Evolutionary conservation across 345 rosid genomes (phyloP), one percentile per base, ranked within the genome.

Genomic region (Trapa bicornis): DNA sequence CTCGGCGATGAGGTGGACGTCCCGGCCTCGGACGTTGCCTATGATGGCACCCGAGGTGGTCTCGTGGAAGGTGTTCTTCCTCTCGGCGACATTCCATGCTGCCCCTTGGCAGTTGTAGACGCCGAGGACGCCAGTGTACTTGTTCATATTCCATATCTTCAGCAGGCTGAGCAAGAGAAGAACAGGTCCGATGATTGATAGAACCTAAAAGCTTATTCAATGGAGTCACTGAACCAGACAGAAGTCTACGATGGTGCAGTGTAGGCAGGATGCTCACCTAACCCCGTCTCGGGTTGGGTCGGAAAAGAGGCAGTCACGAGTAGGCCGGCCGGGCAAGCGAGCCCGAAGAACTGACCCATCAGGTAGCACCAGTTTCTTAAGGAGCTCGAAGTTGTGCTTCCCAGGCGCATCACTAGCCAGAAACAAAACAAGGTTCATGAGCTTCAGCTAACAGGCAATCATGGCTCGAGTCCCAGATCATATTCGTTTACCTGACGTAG

Each of bases 81-180:
- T 86, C 43, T 85, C 86, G 12, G 76, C 48, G 39, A 65, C 78
- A 76, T 82, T 91, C 96, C 94, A 94, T 41, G 99, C 99, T 32
- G 99, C 99, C 65, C 99, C 99, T 87, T 94, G 99, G 75, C 96
- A 94, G 47, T 90, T 94, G 79, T 94, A 94, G 11, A 91, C 81
- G 4, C 97, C 97, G 5, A 94, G 70, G 1, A 94, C 87, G 32
- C 97, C 99, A 6, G 95, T 90, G 83, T 76, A 90, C 74, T 93
- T 90, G 85, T 93, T 93, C 97, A 93, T 86, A 84, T 87, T 93
- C 99, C 99, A 90, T 78, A 93, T 88, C 87, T 93, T 93, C 80
- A 93, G 73, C 82, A 93, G 80, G 81, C 97, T 93, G 88, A 69
- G 71, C 68, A 22, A 22, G 29, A 22, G 29, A 22, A 22, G 29